phyloP scores from a whole-genome alignment of 495 filamentous ascomycete species.

The Jackrogersella minutella region DNA sequence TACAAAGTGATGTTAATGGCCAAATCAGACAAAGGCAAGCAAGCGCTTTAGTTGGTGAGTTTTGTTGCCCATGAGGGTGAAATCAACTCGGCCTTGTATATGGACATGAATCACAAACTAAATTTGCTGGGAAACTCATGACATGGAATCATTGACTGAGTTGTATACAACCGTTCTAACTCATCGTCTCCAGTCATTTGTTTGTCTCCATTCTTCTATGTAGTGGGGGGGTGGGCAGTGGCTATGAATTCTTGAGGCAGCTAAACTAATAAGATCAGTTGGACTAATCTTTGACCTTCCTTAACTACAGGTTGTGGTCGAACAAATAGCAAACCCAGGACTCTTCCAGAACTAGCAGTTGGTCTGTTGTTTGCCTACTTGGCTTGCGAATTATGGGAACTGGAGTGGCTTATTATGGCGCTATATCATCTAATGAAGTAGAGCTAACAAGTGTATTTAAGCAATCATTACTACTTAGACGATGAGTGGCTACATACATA shows the following conservation, averaged over 20 bases:
- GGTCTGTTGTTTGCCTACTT: neutral
- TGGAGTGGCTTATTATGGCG: conserved; percentile 19
- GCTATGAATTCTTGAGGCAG: conserved; percentile 2
- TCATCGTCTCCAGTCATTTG: neutral
- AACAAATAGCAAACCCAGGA: conserved; percentile 5
- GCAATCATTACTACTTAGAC: neutral
- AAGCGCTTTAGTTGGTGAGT: neutral
- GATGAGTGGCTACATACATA: no score
- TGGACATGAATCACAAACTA: neutral
- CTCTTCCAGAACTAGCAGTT: neutral
- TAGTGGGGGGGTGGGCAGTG: conserved; percentile 1
- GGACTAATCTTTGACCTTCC: neutral
- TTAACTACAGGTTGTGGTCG: conserved; percentile 5
- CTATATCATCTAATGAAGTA: neutral
- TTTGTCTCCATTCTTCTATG: neutral
- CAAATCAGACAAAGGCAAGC: neutral
- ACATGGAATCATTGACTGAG: neutral
- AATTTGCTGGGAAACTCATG: neutral
- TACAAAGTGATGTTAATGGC: neutral
- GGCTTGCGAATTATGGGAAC: neutral
- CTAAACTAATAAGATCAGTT: conserved; percentile 5
- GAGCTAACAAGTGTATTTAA: conserved; percentile 11
- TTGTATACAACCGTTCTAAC: neutral
- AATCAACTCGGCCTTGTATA: neutral
- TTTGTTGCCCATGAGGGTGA: neutral